These are phyloP conservation scores for Thyridium curvatum DNA, from an alignment of 2,329 filamentous ascomycete species.

Conservation along the genomic window DNA sequence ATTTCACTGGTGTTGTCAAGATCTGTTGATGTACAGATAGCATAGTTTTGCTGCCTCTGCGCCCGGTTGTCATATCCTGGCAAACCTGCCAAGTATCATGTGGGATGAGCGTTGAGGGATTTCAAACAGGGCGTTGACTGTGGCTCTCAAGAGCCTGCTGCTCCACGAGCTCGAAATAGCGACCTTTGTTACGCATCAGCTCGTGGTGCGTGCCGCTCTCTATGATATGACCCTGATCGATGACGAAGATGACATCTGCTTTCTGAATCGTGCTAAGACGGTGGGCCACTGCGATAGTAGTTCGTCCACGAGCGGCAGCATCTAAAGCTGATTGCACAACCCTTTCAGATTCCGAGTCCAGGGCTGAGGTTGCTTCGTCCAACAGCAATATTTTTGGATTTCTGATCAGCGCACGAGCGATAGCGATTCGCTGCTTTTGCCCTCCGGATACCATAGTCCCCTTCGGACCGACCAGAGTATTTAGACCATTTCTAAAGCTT, in stretches of 20 bases:
- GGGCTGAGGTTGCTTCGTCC: constrained; percentile 72
- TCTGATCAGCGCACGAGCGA: constrained; percentile 82
- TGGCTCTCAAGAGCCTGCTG: constrained; percentile 69
- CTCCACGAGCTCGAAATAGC: constrained; percentile 74
- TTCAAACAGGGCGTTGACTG: constrained; percentile 5
- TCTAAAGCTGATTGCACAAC: constrained; percentile 78
- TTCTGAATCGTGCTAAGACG: constrained; percentile 89
- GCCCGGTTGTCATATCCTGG: no score
- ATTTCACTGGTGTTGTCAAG: no score
- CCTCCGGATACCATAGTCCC: constrained; percentile 81
- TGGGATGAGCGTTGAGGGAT: no score
- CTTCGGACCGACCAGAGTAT: constrained; percentile 69
- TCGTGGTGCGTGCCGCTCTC: constrained; percentile 77
- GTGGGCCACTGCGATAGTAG: constrained; percentile 92
- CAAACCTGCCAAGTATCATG: no score
- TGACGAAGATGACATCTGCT: constrained; percentile 93
- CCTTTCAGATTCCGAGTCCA: constrained; percentile 73
- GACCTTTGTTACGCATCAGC: constrained; percentile 61
- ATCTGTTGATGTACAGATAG: no score
- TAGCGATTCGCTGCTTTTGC: constrained; percentile 91
- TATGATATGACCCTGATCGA: constrained; percentile 80
- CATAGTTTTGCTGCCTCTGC: no score
- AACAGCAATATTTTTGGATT: constrained; percentile 82
- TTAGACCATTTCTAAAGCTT: not conserved
- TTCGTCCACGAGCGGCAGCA: constrained; percentile 74